Evolutionary conservation across 345 rosid genomes (phyloP).

Genomic region (Citrus mangshanensis): DNA sequence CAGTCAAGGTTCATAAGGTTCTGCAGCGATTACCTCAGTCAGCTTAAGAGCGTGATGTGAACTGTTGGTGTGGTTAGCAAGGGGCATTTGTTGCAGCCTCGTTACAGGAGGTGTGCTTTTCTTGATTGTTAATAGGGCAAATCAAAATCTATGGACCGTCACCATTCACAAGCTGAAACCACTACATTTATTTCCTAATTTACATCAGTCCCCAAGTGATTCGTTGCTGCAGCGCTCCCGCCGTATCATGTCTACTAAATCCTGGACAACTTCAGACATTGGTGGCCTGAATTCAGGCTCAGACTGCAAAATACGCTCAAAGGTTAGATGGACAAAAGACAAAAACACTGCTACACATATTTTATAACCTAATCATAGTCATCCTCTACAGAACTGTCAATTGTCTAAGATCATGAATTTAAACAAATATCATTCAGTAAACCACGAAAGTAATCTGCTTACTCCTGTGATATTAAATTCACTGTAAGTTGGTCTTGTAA

Average conservation of each 20-base stretch:
- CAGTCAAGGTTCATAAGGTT: not conserved
- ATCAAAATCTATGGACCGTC: slow-evolving; percentile 10
- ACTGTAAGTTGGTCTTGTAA: not conserved
- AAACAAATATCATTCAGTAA: not conserved
- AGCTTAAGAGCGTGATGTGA: slow-evolving; percentile 6
- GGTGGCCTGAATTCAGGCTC: slow-evolving; percentile 80
- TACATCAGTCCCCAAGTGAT: slow-evolving; percentile 42
- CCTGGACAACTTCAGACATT: slow-evolving; percentile 98
- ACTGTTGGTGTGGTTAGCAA: slow-evolving; percentile 8
- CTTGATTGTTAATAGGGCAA: slow-evolving; percentile 1
- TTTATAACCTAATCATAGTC: not conserved
- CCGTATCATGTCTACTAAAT: slow-evolving; percentile 72
- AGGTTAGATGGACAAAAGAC: not conserved
- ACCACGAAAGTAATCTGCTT: not conserved
- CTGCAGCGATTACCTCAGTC: not conserved
- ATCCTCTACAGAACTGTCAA: not conserved
- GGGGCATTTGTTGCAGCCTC: slow-evolving; percentile 9
- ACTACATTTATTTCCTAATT: not conserved
- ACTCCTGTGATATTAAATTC: not conserved
- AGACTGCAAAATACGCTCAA: slow-evolving; percentile 40
- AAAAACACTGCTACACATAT: not conserved
- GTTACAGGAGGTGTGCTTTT: slow-evolving; percentile 11
- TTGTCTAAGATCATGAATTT: not conserved
- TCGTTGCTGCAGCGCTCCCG: slow-evolving; percentile 65
- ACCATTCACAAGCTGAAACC: slow-evolving; percentile 15